Evolutionary conservation across 352 stramenopile species (phyloP).

Genomic region (Pythium coloratum): DNA sequence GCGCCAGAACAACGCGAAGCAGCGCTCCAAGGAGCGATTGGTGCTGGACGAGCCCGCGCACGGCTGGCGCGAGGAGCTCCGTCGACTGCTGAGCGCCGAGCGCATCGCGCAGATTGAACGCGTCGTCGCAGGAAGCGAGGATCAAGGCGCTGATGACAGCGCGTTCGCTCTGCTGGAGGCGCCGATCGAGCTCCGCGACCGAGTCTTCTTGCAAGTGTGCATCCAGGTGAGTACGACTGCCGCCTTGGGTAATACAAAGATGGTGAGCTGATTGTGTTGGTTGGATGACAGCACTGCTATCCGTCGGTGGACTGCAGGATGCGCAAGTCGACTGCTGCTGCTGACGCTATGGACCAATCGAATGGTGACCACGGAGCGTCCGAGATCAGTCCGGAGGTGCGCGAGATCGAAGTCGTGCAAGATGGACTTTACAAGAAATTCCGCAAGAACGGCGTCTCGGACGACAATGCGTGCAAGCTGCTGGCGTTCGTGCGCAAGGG

Average conservation of each 20-base stretch:
- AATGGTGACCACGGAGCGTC: conserved; percentile 10
- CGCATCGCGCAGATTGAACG: conserved; percentile 17
- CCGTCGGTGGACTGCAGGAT: conserved; percentile 68
- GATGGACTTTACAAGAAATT: conserved; percentile 79
- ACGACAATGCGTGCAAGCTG: conserved; percentile 49
- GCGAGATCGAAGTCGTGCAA: conserved; percentile 50
- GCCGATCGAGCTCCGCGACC: conserved; percentile 51
- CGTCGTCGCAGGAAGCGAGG: conserved; percentile 2
- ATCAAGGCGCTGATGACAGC: background rate
- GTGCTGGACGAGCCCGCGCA: conserved; percentile 48
- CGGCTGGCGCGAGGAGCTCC: conserved; percentile 54
- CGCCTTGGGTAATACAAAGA: background rate
- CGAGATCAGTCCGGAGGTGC: conserved; percentile 1
- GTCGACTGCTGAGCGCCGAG: conserved; percentile 30
- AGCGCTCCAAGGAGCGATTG: conserved; percentile 36
- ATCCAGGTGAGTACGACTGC: conserved; percentile 51
- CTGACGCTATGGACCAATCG: background rate
- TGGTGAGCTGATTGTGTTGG: background rate
- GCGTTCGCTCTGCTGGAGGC: conserved; percentile 30
- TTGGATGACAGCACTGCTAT: conserved; percentile 48
- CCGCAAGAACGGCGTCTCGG: conserved; percentile 42
- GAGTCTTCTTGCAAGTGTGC: conserved; percentile 69
- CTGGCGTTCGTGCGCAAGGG: conserved; percentile 63
- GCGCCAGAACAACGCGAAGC: conserved; percentile 14
- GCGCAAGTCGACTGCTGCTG: conserved; percentile 19